These are phyloP conservation scores for Geranium rotundifolium DNA, from an alignment of 345 rosid genomes.

Conservation along the genomic window DNA sequence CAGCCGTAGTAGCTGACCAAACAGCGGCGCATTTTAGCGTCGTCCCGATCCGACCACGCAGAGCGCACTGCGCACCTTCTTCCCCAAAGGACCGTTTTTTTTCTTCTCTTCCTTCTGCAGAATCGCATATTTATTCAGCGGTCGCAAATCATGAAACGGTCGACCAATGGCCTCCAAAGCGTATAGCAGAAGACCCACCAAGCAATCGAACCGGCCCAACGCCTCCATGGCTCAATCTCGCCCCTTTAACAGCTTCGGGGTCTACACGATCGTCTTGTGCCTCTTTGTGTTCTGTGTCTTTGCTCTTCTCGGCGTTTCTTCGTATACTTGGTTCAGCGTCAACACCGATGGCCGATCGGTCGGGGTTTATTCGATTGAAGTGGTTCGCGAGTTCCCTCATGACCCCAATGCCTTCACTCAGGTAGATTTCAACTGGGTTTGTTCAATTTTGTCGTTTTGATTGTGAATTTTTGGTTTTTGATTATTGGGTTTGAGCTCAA, in stretches of 20 bases:
- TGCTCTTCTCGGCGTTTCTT: constrained; percentile 26
- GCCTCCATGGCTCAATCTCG: constrained; percentile 19
- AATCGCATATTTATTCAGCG: neutral
- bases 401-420: constrained; percentile 65
- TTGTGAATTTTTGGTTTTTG: neutral
- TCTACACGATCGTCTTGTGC: constrained; percentile 20
- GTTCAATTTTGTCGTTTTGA: neutral
- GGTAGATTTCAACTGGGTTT: constrained; percentile 19
- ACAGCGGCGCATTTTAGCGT: constrained; percentile 2
- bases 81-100: neutral
- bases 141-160: neutral
- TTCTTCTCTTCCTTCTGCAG: neutral
- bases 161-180: constrained; percentile 14
- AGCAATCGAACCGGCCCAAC: constrained; percentile 16
- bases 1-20: neutral
- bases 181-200: constrained; percentile 22
- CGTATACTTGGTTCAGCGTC: constrained; percentile 14
- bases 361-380: constrained; percentile 28
- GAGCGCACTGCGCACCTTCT: neutral
- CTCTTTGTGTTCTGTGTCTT: constrained; percentile 22
- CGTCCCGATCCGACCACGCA: neutral
- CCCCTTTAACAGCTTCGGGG: constrained; percentile 21
- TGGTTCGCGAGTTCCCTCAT: constrained; percentile 55
- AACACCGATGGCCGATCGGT: constrained; percentile 2
- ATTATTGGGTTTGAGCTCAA: neutral